These are phyloP conservation scores for Alternaria gansuensis DNA, from an alignment of 2,329 filamentous ascomycete genomes.

Conservation along the genomic window DNA sequence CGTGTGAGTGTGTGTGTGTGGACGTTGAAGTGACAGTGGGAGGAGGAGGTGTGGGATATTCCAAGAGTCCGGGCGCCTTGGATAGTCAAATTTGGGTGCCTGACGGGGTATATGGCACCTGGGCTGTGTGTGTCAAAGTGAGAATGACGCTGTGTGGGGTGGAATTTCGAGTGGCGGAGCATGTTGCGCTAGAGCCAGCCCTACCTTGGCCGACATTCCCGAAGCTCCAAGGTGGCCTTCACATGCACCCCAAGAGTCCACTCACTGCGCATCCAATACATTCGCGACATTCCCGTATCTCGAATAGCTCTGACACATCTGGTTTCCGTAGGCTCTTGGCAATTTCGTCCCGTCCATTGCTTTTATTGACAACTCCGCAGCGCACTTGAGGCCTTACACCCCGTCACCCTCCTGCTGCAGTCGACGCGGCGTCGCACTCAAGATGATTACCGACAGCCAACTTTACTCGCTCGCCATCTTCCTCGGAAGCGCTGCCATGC, in stretches of 20 bases:
- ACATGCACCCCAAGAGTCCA: conserved; percentile 19
- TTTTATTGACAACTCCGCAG: conserved; percentile 29
- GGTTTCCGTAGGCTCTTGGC: conserved; percentile 12
- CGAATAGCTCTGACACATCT: neutral
- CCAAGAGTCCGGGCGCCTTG: conserved; percentile 4
- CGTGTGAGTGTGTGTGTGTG: conserved; percentile 12
- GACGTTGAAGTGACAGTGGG: conserved; percentile 21
- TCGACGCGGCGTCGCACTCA: conserved; percentile 54
- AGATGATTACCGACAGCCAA: conserved; percentile 92
- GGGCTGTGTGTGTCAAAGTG: conserved; percentile 43
- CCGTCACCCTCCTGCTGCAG: conserved; percentile 23
- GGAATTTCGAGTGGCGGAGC: conserved; percentile 34
- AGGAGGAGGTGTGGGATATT: conserved; percentile 6
- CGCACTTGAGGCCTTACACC: conserved; percentile 18
- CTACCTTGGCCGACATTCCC: conserved; percentile 26
- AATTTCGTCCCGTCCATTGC: neutral
- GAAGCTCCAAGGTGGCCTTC: conserved; percentile 42
- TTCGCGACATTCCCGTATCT: conserved; percentile 17
- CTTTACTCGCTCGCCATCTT: conserved; percentile 93
- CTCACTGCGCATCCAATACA: conserved; percentile 15
- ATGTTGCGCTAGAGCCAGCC: conserved; percentile 28
- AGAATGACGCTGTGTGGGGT: conserved; percentile 51
- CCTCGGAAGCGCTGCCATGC: conserved; percentile 87
- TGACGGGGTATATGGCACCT: conserved; percentile 25
- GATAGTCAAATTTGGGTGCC: conserved; percentile 29